Evolutionary conservation across 1,139 yeast species (phyloP), one percentile per base, ranked within the genome.

Genomic region (Blastobotrys elegans): DNA sequence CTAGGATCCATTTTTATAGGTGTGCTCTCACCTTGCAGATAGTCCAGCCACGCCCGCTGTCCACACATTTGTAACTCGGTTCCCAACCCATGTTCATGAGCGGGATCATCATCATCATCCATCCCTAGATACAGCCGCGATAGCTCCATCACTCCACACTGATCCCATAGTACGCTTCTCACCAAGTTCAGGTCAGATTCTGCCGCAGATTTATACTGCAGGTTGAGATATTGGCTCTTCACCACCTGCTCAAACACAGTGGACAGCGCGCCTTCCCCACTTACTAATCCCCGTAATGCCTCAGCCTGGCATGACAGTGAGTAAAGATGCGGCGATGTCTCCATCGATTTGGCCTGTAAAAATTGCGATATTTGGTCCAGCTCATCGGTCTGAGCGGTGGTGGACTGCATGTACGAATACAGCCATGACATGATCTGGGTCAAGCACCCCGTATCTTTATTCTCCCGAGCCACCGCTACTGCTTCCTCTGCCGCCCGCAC

Each of bases 401-500:
- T 34, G 7, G 24, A 49, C 51, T 79, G 79, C 60, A 86, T 72
- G 54, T 85, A 85, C 53, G 82, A 77, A 59, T 81, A 81, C 1
- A 88, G 70, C 95, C 96, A 87, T 7, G 90, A 76, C 40, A 88
- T 68, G n/a, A 89, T 76, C 55, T 81, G 82, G 14, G 88, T 84
- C 35, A 89, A 70, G 17, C 95, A 86, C 11, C 75, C 70, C 51
- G 78, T 74, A 62, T 89, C 96, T 54, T 81, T 82, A 57, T 85
- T 83, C 59, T 89, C 96, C 56, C 97, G 71, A 0, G 96, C 96
- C 1, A 89, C 90, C 3, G 86, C 74, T 2, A 89, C 84, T 0
- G 97, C 94, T 61, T 89, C 97, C 55, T 84, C 88, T 4, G 89
- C 84, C 0, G 95, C 84, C 55, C 82, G 75, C 14, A 86, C 65